phyloP scores from a whole-genome alignment of 192 early-diverging fungal genomes.

The Phycomyces nitens region DNA sequence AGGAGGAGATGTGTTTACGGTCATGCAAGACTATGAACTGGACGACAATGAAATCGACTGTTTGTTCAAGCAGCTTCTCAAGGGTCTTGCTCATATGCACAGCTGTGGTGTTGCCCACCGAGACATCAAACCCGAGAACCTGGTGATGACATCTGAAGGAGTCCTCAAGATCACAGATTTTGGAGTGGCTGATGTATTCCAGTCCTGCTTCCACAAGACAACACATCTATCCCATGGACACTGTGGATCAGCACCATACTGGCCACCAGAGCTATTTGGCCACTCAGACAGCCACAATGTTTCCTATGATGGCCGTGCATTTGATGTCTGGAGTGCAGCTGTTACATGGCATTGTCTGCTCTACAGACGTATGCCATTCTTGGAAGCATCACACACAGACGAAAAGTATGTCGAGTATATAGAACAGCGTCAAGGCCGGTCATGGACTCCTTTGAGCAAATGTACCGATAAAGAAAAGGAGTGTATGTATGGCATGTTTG shows the following conservation, averaged over 20 bases:
- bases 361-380: constrained; percentile 69
- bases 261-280: constrained; percentile 84
- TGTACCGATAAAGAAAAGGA: constrained; percentile 61
- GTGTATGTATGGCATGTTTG: constrained; percentile 76
- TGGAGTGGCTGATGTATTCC: constrained; percentile 92
- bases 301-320: constrained; percentile 77
- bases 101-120: constrained; percentile 90
- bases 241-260: constrained; percentile 93
- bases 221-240: constrained; percentile 74
- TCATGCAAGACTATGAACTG: constrained; percentile 76
- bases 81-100: constrained; percentile 88
- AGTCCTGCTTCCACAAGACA: constrained; percentile 68
- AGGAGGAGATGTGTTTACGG: constrained; percentile 88
- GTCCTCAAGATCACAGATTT: constrained; percentile 96
- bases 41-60: constrained; percentile 80
- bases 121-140: constrained; percentile 82
- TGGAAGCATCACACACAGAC: constrained; percentile 58
- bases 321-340: constrained; percentile 91
- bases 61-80: constrained; percentile 88
- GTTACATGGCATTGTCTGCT: constrained; percentile 87
- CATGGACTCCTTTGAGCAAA: constrained; percentile 72
- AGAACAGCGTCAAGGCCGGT: constrained; percentile 37
- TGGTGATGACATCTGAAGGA: constrained; percentile 74
- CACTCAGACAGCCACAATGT: constrained; percentile 45
- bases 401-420: constrained; percentile 59